Conservation (phyloP, 2,329 filamentous ascomycete genomes). For the Thelonectria rubi region DNA sequence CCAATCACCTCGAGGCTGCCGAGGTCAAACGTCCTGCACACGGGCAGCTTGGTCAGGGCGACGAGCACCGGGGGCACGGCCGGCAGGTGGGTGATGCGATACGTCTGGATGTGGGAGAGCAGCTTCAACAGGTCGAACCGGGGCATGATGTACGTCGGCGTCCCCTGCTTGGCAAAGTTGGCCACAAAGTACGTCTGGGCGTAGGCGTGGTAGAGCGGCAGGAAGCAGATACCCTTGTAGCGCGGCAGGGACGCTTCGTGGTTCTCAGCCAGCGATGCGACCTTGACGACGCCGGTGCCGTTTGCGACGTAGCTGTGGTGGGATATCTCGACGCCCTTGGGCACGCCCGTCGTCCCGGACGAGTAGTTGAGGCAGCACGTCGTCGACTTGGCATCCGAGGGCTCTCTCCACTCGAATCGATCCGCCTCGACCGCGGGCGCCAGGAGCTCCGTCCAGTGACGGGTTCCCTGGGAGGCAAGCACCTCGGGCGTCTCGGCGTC, state of each 20-base stretch:
- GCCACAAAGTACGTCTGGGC: conserved; percentile 76
- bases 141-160: conserved; percentile 80
- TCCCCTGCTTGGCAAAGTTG: conserved; percentile 59
- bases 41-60: conserved; percentile 74
- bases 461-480: conserved; percentile 4
- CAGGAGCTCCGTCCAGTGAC: conserved; percentile 71
- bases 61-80: conserved; percentile 81
- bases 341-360: conserved; percentile 79
- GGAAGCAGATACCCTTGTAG: conserved; percentile 66
- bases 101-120: conserved; percentile 73
- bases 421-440: conserved; percentile 51
- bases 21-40: conserved; percentile 73
- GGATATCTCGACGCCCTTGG: conserved; percentile 83
- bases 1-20: conserved; percentile 67
- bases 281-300: conserved; percentile 62
- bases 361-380: conserved; percentile 81
- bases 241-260: conserved; percentile 52
- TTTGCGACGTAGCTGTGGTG: conserved; percentile 81
- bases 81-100: conserved; percentile 70
- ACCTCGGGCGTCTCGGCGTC: conserved; percentile 26
- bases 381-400: conserved; percentile 57
- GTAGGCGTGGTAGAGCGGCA: conserved; percentile 80
- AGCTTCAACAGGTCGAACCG: conserved; percentile 79
- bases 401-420: conserved; percentile 69
- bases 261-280: conserved; percentile 45